These are phyloP conservation scores for Brassica juncea DNA, from an alignment of 345 rosid species.

Conservation along the genomic window DNA sequence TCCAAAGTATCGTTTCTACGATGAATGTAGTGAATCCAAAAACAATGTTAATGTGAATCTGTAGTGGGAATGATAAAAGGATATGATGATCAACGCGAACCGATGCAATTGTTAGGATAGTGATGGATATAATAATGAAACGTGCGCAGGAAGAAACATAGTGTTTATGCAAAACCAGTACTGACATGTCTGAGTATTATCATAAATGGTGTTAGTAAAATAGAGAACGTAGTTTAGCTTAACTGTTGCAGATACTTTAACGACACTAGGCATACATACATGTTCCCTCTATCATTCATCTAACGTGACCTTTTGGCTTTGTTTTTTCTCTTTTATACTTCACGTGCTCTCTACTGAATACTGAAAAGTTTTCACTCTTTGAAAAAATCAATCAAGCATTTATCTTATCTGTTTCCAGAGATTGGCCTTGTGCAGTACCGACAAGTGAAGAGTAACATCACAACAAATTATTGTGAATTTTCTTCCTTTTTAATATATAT, in stretches of 20 bases:
- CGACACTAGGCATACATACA: constrained; percentile 9
- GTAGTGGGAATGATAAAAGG: background rate
- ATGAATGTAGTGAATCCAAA: background rate
- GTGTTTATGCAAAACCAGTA: constrained; percentile 45
- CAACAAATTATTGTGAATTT: background rate
- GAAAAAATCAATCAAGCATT: background rate
- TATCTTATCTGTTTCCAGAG: too few species aligned
- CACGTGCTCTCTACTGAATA: constrained; percentile 27
- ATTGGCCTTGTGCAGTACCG: background rate
- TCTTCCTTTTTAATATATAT: background rate
- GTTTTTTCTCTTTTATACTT: constrained; percentile 13
- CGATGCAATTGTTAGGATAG: background rate
- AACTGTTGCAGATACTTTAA: constrained; percentile 14
- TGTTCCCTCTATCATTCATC: background rate
- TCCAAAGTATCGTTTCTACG: background rate
- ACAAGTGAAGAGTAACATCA: background rate
- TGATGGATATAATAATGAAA: background rate
- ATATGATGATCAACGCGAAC: background rate
- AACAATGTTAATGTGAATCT: too few species aligned
- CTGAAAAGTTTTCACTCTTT: background rate
- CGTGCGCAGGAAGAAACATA: constrained; percentile 66
- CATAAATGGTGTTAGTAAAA: background rate
- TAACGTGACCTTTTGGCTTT: constrained; percentile 15
- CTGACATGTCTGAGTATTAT: background rate
- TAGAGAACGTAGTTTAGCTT: background rate